Evolutionary conservation across 768 basidiomycete species (phyloP).

Genomic region (Butyriboletus loyo): DNA sequence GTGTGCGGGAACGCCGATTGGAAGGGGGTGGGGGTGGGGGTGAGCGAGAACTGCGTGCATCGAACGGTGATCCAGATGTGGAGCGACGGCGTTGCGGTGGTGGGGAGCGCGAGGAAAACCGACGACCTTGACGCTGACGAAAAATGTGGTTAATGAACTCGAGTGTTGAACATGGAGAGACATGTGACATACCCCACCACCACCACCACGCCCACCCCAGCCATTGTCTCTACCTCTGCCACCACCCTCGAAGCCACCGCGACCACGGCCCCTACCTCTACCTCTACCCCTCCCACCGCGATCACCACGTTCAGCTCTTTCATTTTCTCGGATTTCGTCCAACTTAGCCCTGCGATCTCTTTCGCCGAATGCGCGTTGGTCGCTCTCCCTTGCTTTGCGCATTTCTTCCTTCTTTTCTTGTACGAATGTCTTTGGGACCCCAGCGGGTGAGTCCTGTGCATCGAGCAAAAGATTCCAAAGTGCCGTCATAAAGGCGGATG

Average conservation of each 20-base stretch:
- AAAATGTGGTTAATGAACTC: constrained; percentile 7
- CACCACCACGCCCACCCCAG: constrained; percentile 63
- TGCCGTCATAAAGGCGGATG: constrained; percentile 79
- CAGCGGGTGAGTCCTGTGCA: constrained; percentile 84
- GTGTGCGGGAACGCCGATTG: constrained; percentile 39
- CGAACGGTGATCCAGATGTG: constrained; percentile 35
- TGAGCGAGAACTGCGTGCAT: constrained; percentile 40
- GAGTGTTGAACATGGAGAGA: background rate
- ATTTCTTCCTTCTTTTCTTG: constrained; percentile 93
- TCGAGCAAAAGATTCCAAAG: constrained; percentile 93
- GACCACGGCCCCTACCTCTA: constrained; percentile 53
- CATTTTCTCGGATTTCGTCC: constrained; percentile 67
- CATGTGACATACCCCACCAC: constrained; percentile 10
- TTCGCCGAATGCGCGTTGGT: constrained; percentile 65
- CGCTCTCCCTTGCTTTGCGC: constrained; percentile 62
- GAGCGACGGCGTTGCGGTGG: constrained; percentile 50
- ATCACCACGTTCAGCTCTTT: constrained; percentile 44
- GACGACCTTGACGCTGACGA: constrained; percentile 43
- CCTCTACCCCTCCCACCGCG: constrained; percentile 53
- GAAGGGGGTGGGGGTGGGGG: constrained; percentile 35
- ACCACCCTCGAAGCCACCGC: constrained; percentile 48
- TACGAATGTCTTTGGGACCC: constrained; percentile 86
- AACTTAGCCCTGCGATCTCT: constrained; percentile 65
- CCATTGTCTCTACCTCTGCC: constrained; percentile 54
- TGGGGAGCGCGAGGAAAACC: constrained; percentile 41